Evolutionary conservation across 257 asterid species (phyloP).

Genomic region (Salvia hispanica): DNA sequence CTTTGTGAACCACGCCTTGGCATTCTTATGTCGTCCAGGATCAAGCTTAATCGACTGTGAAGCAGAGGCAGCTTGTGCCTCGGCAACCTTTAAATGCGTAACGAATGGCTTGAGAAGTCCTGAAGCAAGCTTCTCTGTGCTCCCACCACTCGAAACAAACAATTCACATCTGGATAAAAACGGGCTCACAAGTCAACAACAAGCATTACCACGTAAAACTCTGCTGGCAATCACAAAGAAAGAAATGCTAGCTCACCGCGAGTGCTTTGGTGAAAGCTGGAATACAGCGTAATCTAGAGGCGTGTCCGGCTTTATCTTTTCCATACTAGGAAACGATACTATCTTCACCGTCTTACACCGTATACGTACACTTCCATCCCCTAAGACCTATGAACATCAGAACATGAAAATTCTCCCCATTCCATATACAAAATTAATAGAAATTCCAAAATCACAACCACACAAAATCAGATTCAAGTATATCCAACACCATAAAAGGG

Average conservation of each 20-base stretch:
- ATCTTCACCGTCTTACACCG: slow-evolving; percentile 37
- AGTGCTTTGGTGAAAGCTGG: slow-evolving; percentile 83
- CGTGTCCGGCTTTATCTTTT: slow-evolving; percentile 62
- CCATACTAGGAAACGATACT: slow-evolving; percentile 32
- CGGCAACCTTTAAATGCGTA: slow-evolving; percentile 70
- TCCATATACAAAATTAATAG: slow-evolving; percentile 9
- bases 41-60: slow-evolving; percentile 82
- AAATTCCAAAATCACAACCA: slow-evolving; percentile 7
- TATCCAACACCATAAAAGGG: slow-evolving; percentile 7
- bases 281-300: slow-evolving; percentile 86
- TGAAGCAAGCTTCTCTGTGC: slow-evolving; percentile 85
- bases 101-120: slow-evolving; percentile 88
- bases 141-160: slow-evolving; percentile 72
- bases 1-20: slow-evolving; percentile 85
- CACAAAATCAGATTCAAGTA: not conserved
- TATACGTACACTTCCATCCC: slow-evolving; percentile 33
- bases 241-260: slow-evolving; percentile 49
- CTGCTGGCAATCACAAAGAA: not conserved
- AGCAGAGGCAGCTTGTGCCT: slow-evolving; percentile 73
- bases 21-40: slow-evolving; percentile 52
- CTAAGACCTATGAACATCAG: slow-evolving; percentile 18
- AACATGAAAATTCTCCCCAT: slow-evolving; percentile 7
- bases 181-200: slow-evolving; percentile 24
- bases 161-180: slow-evolving; percentile 73
- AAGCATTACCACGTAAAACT: not conserved